phyloP scores from a whole-genome alignment of 1,139 yeast species.

The Hyphopichia wangnamkhiaoensis region DNA sequence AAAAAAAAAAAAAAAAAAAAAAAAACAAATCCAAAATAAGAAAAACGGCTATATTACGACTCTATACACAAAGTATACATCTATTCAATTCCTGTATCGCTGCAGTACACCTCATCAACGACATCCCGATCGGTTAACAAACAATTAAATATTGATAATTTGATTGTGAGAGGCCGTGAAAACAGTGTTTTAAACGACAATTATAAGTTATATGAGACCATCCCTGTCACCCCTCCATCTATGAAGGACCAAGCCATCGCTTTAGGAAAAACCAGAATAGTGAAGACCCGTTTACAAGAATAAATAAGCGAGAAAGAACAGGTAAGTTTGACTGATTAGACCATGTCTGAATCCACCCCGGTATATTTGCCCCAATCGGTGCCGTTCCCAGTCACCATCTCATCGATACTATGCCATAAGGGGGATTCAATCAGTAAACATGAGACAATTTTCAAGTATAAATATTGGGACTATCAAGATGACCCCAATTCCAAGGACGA shows the following conservation, averaged over 20 bases:
- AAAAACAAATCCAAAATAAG: conserved; percentile 1
- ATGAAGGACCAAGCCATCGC: too few species aligned
- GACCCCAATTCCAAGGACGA: conserved; percentile 52
- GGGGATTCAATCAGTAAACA: conserved; percentile 56
- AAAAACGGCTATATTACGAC: neutral
- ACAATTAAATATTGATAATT: too few species aligned
- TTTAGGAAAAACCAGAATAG: neutral
- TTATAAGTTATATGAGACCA: too few species aligned
- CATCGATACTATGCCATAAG: conserved; percentile 45
- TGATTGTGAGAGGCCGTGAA: too few species aligned
- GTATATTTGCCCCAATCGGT: conserved; percentile 55
- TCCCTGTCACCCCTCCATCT: too few species aligned
- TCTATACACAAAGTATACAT: neutral
- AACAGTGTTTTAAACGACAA: too few species aligned
- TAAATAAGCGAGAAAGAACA: neutral
- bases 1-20: neutral
- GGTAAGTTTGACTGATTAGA: neutral
- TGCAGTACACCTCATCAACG: neutral
- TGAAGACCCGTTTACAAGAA: neutral
- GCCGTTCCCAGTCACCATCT: conserved; percentile 69
- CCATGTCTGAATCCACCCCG: conserved; percentile 35
- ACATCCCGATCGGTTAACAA: too few species aligned
- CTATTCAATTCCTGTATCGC: neutral
- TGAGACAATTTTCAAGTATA: conserved; percentile 58
- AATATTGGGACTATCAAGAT: conserved; percentile 68